These are phyloP conservation scores for Ophiostoma quercus DNA, from an alignment of 2,329 filamentous ascomycete species.

Conservation along the genomic window DNA sequence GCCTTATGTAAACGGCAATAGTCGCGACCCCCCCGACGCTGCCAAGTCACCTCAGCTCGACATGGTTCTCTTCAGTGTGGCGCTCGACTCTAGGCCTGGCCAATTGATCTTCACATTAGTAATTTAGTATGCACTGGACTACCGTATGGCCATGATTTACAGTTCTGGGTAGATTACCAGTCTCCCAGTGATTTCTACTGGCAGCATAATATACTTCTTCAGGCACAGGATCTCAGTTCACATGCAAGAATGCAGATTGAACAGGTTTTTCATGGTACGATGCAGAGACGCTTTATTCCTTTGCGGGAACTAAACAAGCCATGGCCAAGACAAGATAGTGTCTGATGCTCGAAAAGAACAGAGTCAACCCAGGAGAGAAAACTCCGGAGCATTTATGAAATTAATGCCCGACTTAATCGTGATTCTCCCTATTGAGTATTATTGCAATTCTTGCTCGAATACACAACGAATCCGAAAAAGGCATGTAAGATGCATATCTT, in stretches of 20 bases:
- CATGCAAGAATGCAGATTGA: neutral
- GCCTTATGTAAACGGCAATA: neutral
- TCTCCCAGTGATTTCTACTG: no score
- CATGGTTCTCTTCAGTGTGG: constrained; percentile 2
- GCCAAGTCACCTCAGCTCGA: constrained; percentile 6
- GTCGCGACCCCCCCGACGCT: neutral
- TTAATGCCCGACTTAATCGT: neutral
- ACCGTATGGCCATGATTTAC: no score
- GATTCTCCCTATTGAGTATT: neutral
- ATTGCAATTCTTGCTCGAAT: neutral
- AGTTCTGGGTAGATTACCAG: no score
- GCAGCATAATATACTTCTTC: no score
- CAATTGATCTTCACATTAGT: neutral
- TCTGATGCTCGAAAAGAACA: neutral
- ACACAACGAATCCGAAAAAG: neutral
- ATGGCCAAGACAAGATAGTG: no score
- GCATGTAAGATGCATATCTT: constrained; percentile 1
- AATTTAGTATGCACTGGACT: neutral
- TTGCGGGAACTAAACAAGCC: neutral
- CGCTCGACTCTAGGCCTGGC: neutral
- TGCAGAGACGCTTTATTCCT: neutral
- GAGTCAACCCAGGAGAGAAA: neutral
- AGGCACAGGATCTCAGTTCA: neutral
- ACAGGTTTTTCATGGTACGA: neutral
- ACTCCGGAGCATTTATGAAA: neutral